phyloP scores from a whole-genome alignment of 2,329 filamentous ascomycete genomes.

The Colletotrichum horii region DNA sequence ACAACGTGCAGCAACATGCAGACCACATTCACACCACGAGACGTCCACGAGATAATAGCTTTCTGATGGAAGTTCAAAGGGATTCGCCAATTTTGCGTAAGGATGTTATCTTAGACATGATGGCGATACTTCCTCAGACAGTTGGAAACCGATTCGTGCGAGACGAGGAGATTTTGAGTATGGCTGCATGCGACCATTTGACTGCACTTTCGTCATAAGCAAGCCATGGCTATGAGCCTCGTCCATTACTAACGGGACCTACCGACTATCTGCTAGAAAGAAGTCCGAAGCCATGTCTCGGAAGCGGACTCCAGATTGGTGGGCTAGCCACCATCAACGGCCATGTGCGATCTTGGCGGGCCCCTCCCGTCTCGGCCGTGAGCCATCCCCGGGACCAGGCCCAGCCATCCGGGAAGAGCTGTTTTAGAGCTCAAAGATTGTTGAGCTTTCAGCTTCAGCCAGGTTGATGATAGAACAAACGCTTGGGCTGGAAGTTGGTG shows the following conservation, averaged over 20 bases:
- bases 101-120: not conserved
- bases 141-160: not conserved
- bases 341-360: not conserved
- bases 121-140: not conserved
- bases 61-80: not conserved
- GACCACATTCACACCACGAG: not conserved
- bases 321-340: not conserved
- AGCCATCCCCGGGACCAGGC: not conserved
- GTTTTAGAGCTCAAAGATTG: not conserved
- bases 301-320: not conserved
- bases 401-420: not conserved
- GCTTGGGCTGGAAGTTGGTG: not conserved
- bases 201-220: not conserved
- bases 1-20: not conserved
- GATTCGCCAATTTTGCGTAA: not conserved
- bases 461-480: not conserved
- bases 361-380: not conserved
- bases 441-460: not conserved
- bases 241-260: not conserved
- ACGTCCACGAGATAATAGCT: not conserved
- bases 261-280: not conserved
- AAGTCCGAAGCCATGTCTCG: not conserved
- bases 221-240: not conserved
- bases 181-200: constrained; percentile 2
- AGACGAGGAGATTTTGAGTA: not conserved